These are phyloP conservation scores for Blepharisma undulans DNA, from an alignment of 169 alveolate species.

Conservation along the genomic window DNA sequence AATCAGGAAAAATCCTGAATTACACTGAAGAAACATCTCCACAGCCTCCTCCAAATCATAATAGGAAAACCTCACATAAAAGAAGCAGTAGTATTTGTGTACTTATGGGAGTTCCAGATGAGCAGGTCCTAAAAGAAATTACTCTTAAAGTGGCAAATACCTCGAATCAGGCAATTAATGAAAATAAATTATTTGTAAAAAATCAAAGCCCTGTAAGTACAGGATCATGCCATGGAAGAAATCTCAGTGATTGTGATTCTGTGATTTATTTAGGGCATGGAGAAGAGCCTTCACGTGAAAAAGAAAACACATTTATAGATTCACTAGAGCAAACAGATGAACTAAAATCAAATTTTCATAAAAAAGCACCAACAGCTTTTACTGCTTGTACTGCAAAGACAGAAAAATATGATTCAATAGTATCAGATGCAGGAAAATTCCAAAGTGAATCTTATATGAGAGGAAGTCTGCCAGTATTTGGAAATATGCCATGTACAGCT, in stretches of 20 bases:
- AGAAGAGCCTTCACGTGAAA: not conserved
- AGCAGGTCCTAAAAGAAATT: not conserved
- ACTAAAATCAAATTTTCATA: not conserved
- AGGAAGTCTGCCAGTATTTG: not conserved
- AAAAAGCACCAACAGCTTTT: not conserved
- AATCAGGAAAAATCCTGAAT: not conserved
- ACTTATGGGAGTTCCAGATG: not conserved
- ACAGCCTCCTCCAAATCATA: not conserved
- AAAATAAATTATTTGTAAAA: not conserved
- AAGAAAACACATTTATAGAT: not conserved
- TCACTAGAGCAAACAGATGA: not conserved
- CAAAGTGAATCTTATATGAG: not conserved
- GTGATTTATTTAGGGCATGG: conserved; percentile 20
- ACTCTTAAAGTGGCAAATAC: not conserved
- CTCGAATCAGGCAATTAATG: not conserved
- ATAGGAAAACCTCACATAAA: not conserved
- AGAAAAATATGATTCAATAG: not conserved
- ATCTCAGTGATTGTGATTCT: conserved; percentile 19
- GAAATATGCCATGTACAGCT: conserved; percentile 6
- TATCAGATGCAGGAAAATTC: not conserved
- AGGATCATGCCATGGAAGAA: not conserved
- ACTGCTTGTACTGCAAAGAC: not conserved
- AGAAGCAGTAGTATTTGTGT: not conserved
- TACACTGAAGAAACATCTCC: not conserved
- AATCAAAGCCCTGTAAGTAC: not conserved